Evolutionary conservation across 352 stramenopile species (phyloP), one percentile per base, ranked within the genome.

Genomic region (Phytophthora quininea): DNA sequence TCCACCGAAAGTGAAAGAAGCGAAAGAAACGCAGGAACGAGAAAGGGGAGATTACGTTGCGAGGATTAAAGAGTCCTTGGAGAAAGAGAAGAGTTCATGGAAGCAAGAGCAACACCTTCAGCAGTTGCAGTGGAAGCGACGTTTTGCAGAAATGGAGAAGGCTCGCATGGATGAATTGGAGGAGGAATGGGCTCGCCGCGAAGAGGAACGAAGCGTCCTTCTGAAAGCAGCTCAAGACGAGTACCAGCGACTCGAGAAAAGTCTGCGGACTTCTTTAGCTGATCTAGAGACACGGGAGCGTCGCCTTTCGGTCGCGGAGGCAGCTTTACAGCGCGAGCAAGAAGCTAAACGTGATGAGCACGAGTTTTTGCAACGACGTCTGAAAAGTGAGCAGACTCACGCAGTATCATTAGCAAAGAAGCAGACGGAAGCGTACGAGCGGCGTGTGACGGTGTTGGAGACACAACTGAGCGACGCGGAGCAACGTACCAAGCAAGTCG

Each of bases 81-180:
- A 84, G 15, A 57, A 64, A 12, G 76, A 90, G 24, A 68, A 67
- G 35, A 76, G 64, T 11, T 38, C 52, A 6, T 86, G 79, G 80
- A 66, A 84, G 38, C 61, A 87, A 5, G 74, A 90, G 15, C 76
- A 91, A 32, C 70, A 81, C 35, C 37, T 67, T 12, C 69, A 84
- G 27, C 80, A 89, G 53, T 56, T 69, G 7, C 73, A 89, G 53
- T 88, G 82, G 43, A 91, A 81, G 62, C 70, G 72, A 37, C 73
- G 78, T 4, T 58, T 89, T 54, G 72, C 81, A 37, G 80, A 77
- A 40, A 76, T 72, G 40, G 83, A 93, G 53, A 89, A 88, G 24
- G 65, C 65, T 10, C 71, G 87, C 5, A 95, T 95, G 85, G 74
- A 88, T 15, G 82, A 90, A 33, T 64, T 95, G 4, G 85, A 95